Base-by-base conservation (phyloP, 305 asterid genomes). In the Fraxinus angustifolia region DNA sequence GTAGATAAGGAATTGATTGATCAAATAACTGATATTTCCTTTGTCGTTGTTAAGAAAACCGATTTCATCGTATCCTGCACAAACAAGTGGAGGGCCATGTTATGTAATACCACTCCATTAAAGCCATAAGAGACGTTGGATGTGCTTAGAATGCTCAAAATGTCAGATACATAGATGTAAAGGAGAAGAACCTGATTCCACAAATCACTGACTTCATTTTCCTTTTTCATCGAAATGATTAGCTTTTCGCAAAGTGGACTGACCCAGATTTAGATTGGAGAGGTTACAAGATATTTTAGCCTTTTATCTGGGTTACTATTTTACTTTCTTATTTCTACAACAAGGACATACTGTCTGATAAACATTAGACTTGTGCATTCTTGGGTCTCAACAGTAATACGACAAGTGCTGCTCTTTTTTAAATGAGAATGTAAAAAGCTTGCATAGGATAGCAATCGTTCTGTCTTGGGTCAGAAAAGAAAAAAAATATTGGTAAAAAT, bases 1-100 rank as follows among this genome's bases (percentile, higher is more conserved):
- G 92, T 88, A 90, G 88, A 87, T 87, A 83, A 79, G 81, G 78
- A 72, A 79, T 79, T 87, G 79, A 40, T 73, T 88, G 83, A 73
- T 79, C 79, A 83, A 78, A 48, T 48, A 79, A 40, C 42, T 77
- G 74, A 78, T 67, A 26, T 8, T 65, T 76, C 56, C 79, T 71
- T 30, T 31, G 14, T 21, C 31, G 1, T 56, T n/a, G 1, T 19
- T 8, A 19, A 58, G 11, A 42, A 19, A 19, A 56, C 30, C 19
- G 68, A 58, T 58, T 56, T 14, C 19, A 48, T 14, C 58, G 4
- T 48, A 14, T 21, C 30, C 70, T 60, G 28, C 70, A 21, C 28
- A 60, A 60, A 60, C 30, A 19, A 60, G 30, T 21, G 70, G 70
- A 60, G 28, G 70, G 16, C 30, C 70, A 60, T 60, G 70, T 60